Percentiles rank a stretch among this genome's conserved stretches.
Evolutionary conservation across 768 basidiomycete genomes (phyloP).

Genomic region (Russula sp.): DNA sequence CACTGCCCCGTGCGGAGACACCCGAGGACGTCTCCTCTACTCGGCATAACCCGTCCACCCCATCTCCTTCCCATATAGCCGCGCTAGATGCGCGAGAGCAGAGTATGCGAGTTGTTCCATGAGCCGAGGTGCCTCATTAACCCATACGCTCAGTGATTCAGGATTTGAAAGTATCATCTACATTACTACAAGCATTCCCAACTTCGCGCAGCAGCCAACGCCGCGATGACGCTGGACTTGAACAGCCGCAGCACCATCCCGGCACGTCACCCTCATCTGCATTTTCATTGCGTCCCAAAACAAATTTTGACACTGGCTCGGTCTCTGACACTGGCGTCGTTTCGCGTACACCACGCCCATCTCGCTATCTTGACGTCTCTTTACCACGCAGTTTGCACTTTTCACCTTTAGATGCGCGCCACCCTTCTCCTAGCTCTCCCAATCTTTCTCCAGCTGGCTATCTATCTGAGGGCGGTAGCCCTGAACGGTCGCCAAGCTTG

Average conservation of each 20-base stretch:
- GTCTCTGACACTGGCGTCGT: conserved; percentile 18
- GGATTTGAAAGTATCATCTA: background rate
- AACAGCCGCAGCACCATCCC: background rate
- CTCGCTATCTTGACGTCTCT: background rate
- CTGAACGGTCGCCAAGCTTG: conserved; percentile 16
- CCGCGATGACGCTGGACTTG: background rate
- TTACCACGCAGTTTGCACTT: background rate
- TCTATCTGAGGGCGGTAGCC: conserved; percentile 17
- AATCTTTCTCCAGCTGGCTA: conserved; percentile 6
- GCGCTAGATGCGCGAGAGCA: background rate
- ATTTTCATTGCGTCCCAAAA: background rate
- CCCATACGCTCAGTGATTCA: background rate
- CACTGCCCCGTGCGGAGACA: background rate
- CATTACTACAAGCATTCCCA: background rate
- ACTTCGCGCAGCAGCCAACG: background rate
- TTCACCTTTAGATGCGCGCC: conserved; percentile 7
- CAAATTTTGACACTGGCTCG: conserved; percentile 9
- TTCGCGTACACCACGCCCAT: conserved; percentile 1
- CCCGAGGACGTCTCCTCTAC: background rate
- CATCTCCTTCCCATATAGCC: background rate
- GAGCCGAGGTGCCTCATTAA: background rate
- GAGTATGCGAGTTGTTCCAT: background rate
- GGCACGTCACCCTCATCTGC: background rate
- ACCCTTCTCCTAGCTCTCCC: conserved; percentile 19
- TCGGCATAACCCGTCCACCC: background rate